Evolutionary conservation across 768 basidiomycete species (phyloP).

Genomic region (Lentinula edodes): DNA sequence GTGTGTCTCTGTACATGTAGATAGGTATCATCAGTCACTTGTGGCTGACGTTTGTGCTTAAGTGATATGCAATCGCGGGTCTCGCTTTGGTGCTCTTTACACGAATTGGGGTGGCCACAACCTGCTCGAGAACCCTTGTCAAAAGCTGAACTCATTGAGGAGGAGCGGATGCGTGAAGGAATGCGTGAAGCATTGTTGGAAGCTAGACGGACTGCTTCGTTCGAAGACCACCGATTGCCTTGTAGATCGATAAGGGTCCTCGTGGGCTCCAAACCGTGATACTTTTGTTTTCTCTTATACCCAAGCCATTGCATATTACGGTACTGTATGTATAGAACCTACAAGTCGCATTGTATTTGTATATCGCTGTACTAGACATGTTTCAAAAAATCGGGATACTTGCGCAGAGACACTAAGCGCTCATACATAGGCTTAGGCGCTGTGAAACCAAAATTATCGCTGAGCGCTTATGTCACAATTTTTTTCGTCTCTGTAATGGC

Average conservation of each 20-base stretch:
- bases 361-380: background rate
- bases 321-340: background rate
- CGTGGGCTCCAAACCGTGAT: conserved; percentile 49
- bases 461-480: conserved; percentile 2
- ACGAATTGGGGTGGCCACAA: conserved; percentile 51
- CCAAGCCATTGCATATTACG: background rate
- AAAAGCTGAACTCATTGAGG: conserved; percentile 66
- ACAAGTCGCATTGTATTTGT: background rate
- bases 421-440: background rate
- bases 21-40: background rate
- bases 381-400: background rate
- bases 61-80: conserved; percentile 67
- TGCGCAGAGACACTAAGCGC: background rate
- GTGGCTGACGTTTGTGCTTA: background rate
- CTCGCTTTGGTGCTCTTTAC: conserved; percentile 59
- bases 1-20: conserved; percentile 26
- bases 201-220: conserved; percentile 44
- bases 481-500: conserved; percentile 27
- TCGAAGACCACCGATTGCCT: conserved; percentile 46
- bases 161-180: conserved; percentile 55
- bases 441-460: background rate
- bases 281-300: background rate
- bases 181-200: conserved; percentile 56
- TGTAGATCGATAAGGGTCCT: conserved; percentile 58
- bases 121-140: conserved; percentile 58